phyloP scores from a whole-genome alignment of 768 basidiomycete species.

The Pleurotus salmoneostramineus region DNA sequence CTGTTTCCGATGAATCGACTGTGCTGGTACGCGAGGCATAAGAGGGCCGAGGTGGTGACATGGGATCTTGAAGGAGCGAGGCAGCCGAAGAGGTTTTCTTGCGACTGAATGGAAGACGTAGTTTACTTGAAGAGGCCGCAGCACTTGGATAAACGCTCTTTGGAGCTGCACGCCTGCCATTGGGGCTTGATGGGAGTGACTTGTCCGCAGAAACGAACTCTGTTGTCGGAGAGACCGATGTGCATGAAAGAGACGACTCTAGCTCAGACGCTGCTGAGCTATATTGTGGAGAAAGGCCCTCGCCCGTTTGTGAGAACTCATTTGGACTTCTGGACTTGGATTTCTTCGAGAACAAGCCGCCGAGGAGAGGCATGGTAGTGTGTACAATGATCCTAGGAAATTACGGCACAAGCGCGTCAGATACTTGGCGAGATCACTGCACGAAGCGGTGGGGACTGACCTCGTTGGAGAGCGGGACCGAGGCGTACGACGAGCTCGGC shows the following conservation, averaged over 20 bases:
- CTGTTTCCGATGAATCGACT: slow-evolving; percentile 39
- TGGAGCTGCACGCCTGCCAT: slow-evolving; percentile 8
- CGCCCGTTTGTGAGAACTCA: not conserved
- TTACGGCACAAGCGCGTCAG: not conserved
- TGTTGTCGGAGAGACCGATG: slow-evolving; percentile 14
- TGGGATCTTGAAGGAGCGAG: slow-evolving; percentile 15
- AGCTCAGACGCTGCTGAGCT: slow-evolving; percentile 7
- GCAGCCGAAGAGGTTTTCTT: slow-evolving; percentile 19
- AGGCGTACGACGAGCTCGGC: not conserved
- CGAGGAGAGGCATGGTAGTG: not conserved
- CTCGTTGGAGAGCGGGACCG: not conserved
- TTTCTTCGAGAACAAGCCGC: slow-evolving; percentile 7
- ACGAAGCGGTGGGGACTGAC: not conserved
- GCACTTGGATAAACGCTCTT: slow-evolving; percentile 8
- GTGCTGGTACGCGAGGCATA: slow-evolving; percentile 28
- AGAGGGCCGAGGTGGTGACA: slow-evolving; percentile 26
- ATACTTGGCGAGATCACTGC: not conserved
- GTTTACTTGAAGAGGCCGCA: slow-evolving; percentile 22
- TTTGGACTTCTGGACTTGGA: slow-evolving; percentile 1
- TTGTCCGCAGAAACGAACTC: slow-evolving; percentile 26
- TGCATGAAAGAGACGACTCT: slow-evolving; percentile 2
- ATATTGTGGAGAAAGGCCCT: not conserved
- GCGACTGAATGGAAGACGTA: slow-evolving; percentile 35
- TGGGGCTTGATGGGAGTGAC: slow-evolving; percentile 14
- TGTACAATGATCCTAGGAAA: not conserved